Conservation (phyloP, 805 yeast genomes). For the Candida bentonensis region DNA sequence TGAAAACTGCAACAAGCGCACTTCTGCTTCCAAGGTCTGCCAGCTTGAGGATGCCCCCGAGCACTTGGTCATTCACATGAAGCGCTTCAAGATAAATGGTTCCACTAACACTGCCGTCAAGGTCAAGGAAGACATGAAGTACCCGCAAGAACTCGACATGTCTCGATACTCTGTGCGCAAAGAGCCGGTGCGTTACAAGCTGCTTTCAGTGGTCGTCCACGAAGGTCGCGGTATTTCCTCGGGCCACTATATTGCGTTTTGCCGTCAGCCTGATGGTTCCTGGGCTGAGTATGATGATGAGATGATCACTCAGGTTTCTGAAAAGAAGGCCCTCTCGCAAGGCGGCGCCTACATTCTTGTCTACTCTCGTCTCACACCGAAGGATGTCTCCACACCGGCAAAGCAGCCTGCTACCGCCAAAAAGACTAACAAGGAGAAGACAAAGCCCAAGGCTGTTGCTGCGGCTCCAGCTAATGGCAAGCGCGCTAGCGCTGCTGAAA, state of each 20-base stretch:
- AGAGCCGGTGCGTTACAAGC: conserved; percentile 46
- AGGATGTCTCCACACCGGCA: not conserved
- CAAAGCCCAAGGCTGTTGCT: not conserved
- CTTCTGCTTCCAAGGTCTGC: conserved; percentile 64
- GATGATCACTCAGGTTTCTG: conserved; percentile 57
- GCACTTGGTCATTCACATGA: conserved; percentile 71
- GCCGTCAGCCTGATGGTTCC: conserved; percentile 79
- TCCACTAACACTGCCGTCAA: conserved; percentile 49
- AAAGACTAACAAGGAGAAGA: not conserved
- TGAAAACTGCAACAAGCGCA: conserved; percentile 66
- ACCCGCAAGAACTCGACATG: conserved; percentile 65
- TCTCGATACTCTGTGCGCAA: conserved; percentile 32
- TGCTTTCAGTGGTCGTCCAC: conserved; percentile 78
- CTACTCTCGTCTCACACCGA: conserved; percentile 42
- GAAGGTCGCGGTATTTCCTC: conserved; percentile 86
- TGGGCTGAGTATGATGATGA: conserved; percentile 97
- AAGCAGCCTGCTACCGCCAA: not conserved
- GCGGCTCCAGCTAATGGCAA: not conserved
- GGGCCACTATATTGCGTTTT: conserved; percentile 87
- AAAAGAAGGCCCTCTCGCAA: conserved; percentile 61
- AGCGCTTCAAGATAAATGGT: conserved; percentile 67
- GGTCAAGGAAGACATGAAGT: conserved; percentile 74
- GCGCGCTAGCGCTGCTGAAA: conserved; percentile 3
- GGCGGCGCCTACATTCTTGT: conserved; percentile 83
- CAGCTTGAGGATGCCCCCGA: conserved; percentile 77